phyloP scores from a whole-genome alignment of 345 rosid genomes.

The Combretum micranthum region DNA sequence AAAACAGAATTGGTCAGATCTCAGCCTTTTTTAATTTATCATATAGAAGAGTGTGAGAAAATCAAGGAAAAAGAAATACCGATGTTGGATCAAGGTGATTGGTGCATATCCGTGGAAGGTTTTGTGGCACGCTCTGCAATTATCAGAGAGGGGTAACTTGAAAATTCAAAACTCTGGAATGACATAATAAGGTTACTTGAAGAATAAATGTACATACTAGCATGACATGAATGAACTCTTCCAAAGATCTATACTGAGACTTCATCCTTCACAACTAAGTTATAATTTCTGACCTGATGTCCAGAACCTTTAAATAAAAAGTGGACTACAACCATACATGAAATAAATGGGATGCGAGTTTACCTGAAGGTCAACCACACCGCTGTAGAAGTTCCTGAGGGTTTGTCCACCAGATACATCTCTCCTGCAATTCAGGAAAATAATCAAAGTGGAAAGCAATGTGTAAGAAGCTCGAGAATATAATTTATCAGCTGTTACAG shows the following conservation, averaged over 20 bases:
- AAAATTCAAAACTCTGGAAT: not conserved
- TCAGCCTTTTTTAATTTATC: not conserved
- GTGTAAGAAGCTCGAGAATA: not conserved
- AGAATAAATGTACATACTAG: not conserved
- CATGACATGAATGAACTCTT: not conserved
- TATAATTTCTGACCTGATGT: not conserved
- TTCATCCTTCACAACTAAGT: not conserved
- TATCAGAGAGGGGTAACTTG: slow-evolving; percentile 6
- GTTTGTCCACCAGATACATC: slow-evolving; percentile 89
- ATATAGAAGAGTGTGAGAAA: not conserved
- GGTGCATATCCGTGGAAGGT: slow-evolving; percentile 69
- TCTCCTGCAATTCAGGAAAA: slow-evolving; percentile 27
- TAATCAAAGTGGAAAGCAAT: slow-evolving; percentile 6
- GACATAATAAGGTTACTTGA: not conserved
- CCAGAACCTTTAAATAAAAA: not conserved
- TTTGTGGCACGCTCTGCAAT: slow-evolving; percentile 47
- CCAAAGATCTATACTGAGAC: no score
- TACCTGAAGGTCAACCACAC: slow-evolving; percentile 84
- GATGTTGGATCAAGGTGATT: slow-evolving; percentile 78
- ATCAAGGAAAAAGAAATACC: slow-evolving; percentile 25
- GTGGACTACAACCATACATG: not conserved
- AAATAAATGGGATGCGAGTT: not conserved
- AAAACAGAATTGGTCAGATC: slow-evolving; percentile 6
- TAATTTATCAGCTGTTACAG: not conserved
- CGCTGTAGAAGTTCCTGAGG: slow-evolving; percentile 60